phyloP scores from a whole-genome alignment of 176 grass and related monocot species.

The Aegilops tauschii region DNA sequence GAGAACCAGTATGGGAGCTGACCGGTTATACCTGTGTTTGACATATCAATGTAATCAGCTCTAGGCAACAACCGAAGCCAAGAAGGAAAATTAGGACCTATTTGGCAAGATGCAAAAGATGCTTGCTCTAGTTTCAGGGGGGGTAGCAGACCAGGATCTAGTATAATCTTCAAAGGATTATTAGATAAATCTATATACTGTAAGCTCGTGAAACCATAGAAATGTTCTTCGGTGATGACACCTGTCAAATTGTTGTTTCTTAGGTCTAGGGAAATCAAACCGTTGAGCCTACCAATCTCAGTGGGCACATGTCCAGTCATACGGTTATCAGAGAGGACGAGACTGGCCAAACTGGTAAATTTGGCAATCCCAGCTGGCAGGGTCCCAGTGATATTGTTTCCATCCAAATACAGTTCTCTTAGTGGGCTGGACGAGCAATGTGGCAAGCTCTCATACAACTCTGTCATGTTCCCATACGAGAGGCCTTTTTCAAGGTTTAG shows the following conservation, averaged over 20 bases:
- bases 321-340: neutral
- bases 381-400: neutral
- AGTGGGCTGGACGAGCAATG: neutral
- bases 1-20: slow-evolving; percentile 30
- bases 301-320: slow-evolving; percentile 23
- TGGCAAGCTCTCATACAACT: neutral
- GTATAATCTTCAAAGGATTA: neutral
- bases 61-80: slow-evolving; percentile 18
- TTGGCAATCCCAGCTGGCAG: neutral
- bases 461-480: neutral
- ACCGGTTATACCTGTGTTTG: slow-evolving; percentile 2
- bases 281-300: slow-evolving; percentile 6
- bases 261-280: neutral
- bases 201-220: neutral
- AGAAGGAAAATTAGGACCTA: slow-evolving; percentile 34
- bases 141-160: neutral
- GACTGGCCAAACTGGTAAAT: neutral
- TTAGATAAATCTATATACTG: neutral
- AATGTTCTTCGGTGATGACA: slow-evolving; percentile 19
- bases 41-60: neutral
- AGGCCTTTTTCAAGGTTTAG: neutral
- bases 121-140: neutral
- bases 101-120: neutral
- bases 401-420: neutral
- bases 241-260: neutral